phyloP scores from a whole-genome alignment of 345 rosid genomes.

The Eucalyptus victrix region DNA sequence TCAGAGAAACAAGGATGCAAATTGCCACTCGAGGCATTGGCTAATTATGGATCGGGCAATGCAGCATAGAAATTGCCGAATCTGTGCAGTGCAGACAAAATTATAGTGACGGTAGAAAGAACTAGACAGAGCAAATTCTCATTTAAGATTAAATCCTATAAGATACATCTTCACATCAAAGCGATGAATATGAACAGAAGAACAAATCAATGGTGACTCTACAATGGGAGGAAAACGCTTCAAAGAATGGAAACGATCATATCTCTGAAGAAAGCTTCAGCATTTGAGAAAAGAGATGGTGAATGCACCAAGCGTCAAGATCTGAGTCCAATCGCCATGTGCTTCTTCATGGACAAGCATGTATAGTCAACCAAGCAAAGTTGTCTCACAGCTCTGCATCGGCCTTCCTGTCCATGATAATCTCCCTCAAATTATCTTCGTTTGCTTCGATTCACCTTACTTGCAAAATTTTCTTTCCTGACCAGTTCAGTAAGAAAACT shows the following conservation, averaged over 20 bases:
- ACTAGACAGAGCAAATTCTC: background rate
- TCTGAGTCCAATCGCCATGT: background rate
- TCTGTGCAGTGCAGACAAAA: background rate
- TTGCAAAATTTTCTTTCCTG: background rate
- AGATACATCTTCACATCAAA: background rate
- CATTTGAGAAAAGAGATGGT: background rate
- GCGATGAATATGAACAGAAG: slow-evolving; percentile 1
- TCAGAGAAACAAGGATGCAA: background rate
- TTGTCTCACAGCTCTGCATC: background rate
- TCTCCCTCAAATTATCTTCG: background rate
- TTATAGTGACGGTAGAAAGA: background rate
- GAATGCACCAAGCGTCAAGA: background rate
- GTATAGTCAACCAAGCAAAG: background rate
- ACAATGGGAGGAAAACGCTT: background rate
- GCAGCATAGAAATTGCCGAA: background rate
- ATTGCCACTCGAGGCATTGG: background rate
- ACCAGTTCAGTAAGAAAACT: slow-evolving; percentile 62
- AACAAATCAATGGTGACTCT: background rate
- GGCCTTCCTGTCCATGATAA: background rate
- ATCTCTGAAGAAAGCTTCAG: background rate
- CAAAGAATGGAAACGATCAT: background rate
- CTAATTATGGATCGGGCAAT: background rate
- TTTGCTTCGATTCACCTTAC: background rate
- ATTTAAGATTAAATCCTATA: background rate
- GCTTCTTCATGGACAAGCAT: background rate